Percentiles rank a stretch among this genome's conserved stretches.
phyloP scores from a whole-genome alignment of 2,329 filamentous ascomycete species.

The Arthrobotrys sinensis region DNA sequence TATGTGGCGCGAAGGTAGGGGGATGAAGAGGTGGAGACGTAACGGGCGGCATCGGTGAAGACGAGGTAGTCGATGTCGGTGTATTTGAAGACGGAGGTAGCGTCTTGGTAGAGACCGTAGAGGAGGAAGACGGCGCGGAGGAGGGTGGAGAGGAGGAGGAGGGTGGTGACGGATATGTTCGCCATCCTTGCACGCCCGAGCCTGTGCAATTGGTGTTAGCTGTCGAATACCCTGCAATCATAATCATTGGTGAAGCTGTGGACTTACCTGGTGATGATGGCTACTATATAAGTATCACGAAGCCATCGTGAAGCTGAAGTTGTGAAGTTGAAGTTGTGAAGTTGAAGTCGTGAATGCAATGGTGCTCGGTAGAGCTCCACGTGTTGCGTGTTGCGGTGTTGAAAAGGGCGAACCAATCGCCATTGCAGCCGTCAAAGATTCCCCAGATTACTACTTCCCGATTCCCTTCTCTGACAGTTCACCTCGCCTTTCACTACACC shows the following conservation, averaged over 20 bases:
- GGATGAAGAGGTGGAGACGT: conserved; percentile 75
- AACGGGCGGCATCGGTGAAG: conserved; percentile 94
- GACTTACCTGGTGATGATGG: not conserved
- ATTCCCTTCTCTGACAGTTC: conserved; percentile 44
- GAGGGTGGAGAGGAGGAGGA: conserved; percentile 74
- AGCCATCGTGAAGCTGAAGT: not conserved
- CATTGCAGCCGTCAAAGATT: not conserved
- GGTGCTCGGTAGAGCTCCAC: not conserved
- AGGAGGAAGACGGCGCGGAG: conserved; percentile 82
- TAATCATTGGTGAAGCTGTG: not conserved
- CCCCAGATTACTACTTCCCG: conserved; percentile 1
- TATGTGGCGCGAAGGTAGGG: conserved; percentile 95
- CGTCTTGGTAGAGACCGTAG: conserved; percentile 94
- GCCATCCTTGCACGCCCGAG: conserved; percentile 1
- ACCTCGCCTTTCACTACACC: conserved; percentile 27
- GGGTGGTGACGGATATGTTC: conserved; percentile 65
- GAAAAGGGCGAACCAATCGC: conserved; percentile 28
- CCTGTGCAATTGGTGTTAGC: no score
- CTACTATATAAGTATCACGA: not conserved
- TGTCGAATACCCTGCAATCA: not conserved
- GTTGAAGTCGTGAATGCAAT: conserved; percentile 4
- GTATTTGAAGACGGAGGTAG: conserved; percentile 92
- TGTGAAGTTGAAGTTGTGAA: not conserved
- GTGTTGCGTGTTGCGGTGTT: conserved; percentile 50
- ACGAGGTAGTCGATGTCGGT: conserved; percentile 99